Percentiles rank a stretch among this genome's conserved stretches.
These are phyloP conservation scores for Hanseniaspora osmophila DNA, from an alignment of 805 yeast species.

Conservation along the genomic window DNA sequence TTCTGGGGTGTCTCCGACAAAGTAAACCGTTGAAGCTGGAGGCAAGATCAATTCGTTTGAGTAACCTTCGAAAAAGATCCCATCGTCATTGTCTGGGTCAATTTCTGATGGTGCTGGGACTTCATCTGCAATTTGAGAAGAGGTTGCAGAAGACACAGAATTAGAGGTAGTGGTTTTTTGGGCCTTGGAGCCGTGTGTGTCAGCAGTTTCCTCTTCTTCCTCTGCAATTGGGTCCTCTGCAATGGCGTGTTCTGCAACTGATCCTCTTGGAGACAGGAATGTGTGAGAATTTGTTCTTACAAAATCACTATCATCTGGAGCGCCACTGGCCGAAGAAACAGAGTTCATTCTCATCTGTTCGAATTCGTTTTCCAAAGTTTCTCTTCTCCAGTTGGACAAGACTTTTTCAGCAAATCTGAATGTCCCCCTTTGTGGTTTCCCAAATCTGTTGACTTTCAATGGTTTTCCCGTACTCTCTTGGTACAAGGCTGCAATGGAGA, in stretches of 20 bases:
- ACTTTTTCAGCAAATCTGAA: conserved; percentile 74
- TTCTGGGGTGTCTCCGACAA: conserved; percentile 85
- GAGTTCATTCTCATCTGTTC: conserved; percentile 28
- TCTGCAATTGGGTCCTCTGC: not conserved
- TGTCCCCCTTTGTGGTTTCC: conserved; percentile 82
- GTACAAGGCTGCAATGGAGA: conserved; percentile 72
- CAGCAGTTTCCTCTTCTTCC: not conserved
- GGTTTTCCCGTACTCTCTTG: conserved; percentile 63
- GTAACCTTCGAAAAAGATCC: conserved; percentile 4
- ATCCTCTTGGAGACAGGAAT: not conserved
- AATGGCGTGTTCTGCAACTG: conserved; percentile 11
- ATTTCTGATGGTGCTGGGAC: too few species aligned
- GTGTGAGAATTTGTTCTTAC: too few species aligned
- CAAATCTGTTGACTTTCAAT: conserved; percentile 67
- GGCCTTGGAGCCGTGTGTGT: too few species aligned
- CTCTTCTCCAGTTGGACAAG: conserved; percentile 63
- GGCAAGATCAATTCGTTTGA: conserved; percentile 34
- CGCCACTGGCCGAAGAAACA: too few species aligned
- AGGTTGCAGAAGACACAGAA: too few species aligned
- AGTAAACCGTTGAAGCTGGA: conserved; percentile 75
- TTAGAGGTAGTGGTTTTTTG: too few species aligned
- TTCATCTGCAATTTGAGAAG: too few species aligned
- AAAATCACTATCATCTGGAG: too few species aligned
- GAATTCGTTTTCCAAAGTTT: conserved; percentile 60
- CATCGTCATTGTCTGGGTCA: conserved; percentile 15